phyloP scores from a whole-genome alignment of 352 stramenopile species.

The Phytophthora crassamura region DNA sequence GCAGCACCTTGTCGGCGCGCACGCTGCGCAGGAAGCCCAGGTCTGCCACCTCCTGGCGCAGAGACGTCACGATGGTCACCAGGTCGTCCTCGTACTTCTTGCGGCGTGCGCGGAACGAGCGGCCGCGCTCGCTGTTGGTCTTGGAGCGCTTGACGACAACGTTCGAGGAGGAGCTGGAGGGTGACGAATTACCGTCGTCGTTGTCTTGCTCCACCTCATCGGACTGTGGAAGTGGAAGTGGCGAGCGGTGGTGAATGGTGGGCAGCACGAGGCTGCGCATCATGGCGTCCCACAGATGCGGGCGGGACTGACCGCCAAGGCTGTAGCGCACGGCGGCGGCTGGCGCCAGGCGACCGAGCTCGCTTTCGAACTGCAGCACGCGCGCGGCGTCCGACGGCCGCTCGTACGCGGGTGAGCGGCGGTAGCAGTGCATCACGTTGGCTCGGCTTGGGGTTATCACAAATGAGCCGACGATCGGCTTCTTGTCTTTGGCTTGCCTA shows the following conservation, averaged over 20 bases:
- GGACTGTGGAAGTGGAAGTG: neutral
- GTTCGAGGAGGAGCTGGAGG: too few species aligned
- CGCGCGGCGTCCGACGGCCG: constrained; percentile 1
- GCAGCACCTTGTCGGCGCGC: constrained; percentile 47
- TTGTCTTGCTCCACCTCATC: constrained; percentile 9
- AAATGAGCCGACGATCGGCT: constrained; percentile 5
- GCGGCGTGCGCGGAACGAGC: constrained; percentile 61
- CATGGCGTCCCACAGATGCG: constrained; percentile 31
- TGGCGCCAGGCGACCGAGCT: constrained; percentile 6
- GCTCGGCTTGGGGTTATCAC: constrained; percentile 1
- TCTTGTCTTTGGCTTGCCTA: neutral
- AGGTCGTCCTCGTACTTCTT: constrained; percentile 58
- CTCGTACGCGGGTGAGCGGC: neutral
- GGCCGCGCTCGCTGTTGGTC: constrained; percentile 73
- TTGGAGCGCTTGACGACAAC: constrained; percentile 41
- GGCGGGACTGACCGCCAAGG: constrained; percentile 11
- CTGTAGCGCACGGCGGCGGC: constrained; percentile 1
- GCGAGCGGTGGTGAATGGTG: neutral
- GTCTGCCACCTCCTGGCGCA: constrained; percentile 58
- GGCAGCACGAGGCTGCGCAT: constrained; percentile 18
- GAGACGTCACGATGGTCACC: constrained; percentile 34
- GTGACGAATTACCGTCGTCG: neutral
- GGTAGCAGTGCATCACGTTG: constrained; percentile 12
- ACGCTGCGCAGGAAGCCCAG: constrained; percentile 51
- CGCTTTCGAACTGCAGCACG: constrained; percentile 11